A percentile compares a stretch with the other conserved stretches of the same genome.
phyloP scores from a whole-genome alignment of 1,284 basidiomycete genomes.

The Exsudoporus floridanus region DNA sequence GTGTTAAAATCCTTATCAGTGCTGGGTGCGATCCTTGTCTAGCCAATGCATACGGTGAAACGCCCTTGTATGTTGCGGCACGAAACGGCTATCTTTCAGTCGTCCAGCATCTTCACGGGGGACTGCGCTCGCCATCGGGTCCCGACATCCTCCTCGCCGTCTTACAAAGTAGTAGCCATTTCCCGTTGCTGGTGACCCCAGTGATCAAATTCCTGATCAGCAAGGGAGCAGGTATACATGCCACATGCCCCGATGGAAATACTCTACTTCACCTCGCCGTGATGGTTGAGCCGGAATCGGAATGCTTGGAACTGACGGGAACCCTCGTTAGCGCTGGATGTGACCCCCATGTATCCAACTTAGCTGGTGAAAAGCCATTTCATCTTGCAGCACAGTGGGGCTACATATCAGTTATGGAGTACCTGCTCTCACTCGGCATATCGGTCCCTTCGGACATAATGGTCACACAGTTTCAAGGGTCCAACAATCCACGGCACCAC shows the following conservation, averaged over 20 bases:
- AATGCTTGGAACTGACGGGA: not conserved
- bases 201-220: not conserved
- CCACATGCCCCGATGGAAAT: not conserved
- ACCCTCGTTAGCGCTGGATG: slow-evolving; percentile 7
- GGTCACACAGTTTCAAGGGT: not conserved
- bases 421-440: slow-evolving; percentile 1
- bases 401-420: not conserved
- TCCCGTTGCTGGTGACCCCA: too few species aligned
- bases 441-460: not conserved
- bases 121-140: not conserved
- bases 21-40: slow-evolving; percentile 1
- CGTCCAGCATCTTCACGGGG: not conserved
- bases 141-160: not conserved
- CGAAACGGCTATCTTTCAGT: not conserved
- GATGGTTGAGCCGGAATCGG: fast-evolving
- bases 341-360: not conserved
- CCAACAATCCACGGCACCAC: too few species aligned
- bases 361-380: not conserved
- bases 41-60: not conserved
- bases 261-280: not conserved
- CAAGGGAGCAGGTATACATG: not conserved
- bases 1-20: not conserved
- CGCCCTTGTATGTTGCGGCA: not conserved
- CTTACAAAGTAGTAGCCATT: too few species aligned
- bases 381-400: not conserved